Evolutionary conservation across 1,139 yeast genomes (phyloP).

Genomic region (Candida tetrigidarum): DNA sequence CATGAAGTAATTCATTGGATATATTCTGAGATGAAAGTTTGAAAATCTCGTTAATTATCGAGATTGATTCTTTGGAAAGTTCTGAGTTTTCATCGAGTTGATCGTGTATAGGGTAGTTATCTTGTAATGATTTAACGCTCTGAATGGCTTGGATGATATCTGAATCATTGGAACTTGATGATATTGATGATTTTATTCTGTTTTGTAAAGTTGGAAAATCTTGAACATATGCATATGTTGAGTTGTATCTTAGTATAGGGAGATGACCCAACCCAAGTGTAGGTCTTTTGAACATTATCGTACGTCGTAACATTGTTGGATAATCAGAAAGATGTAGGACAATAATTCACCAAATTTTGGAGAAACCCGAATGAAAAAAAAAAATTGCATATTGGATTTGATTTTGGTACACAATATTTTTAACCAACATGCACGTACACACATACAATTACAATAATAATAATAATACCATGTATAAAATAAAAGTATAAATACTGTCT

Average conservation of each 20-base stretch:
- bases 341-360: no score
- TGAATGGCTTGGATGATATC: slow-evolving; percentile 22
- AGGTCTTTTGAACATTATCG: not conserved
- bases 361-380: no score
- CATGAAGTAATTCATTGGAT: slow-evolving; percentile 27
- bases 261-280: not conserved
- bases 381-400: no score
- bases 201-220: slow-evolving; percentile 15
- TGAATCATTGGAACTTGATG: slow-evolving; percentile 9
- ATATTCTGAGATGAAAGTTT: slow-evolving; percentile 22
- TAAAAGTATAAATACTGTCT: not conserved
- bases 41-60: slow-evolving; percentile 24
- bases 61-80: slow-evolving; percentile 23
- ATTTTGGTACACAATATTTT: not conserved
- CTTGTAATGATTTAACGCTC: slow-evolving; percentile 26
- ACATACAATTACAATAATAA: no score
- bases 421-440: not conserved
- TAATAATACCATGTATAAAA: not conserved
- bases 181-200: slow-evolving; percentile 12
- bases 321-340: no score
- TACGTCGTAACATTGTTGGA: slow-evolving; percentile 6
- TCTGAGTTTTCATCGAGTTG: slow-evolving; percentile 18
- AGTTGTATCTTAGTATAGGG: not conserved
- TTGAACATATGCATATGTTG: slow-evolving; percentile 19
- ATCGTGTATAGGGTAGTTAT: slow-evolving; percentile 17